Evolutionary conservation across 164 flowering plant species (phyloP).

Genomic region (Kingdonia uniflora): DNA sequence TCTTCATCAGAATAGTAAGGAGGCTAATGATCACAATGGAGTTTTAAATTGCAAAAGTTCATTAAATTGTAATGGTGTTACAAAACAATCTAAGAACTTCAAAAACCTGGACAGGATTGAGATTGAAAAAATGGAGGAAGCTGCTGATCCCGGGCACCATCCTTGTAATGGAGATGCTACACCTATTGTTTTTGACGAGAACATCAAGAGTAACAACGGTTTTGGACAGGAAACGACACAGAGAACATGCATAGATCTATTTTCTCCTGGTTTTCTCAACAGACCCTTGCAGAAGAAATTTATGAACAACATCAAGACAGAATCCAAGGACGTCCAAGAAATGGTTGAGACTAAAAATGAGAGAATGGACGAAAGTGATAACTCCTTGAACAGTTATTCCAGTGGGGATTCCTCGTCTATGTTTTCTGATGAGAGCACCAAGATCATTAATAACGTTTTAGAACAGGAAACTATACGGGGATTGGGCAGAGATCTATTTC

Average conservation of each 20-base stretch:
- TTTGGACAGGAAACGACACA: not conserved
- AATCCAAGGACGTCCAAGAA: no score
- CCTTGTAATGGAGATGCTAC: constrained; percentile 3
- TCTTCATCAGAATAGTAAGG: not conserved
- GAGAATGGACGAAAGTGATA: no score
- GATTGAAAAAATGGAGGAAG: constrained; percentile 1
- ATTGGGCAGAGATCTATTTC: no score
- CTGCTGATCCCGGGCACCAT: not conserved
- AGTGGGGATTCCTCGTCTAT: not conserved
- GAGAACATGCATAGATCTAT: not conserved
- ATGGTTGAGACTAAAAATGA: no score
- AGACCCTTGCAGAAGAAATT: constrained; percentile 4
- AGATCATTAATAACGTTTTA: not conserved
- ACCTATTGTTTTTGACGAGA: not conserved
- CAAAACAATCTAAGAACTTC: not conserved
- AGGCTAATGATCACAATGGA: constrained; percentile 3
- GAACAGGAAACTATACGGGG: not conserved
- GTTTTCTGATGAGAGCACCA: not conserved
- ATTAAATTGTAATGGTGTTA: not conserved
- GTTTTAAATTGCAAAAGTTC: not conserved
- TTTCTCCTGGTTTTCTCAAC: constrained; percentile 4
- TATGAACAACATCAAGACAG: no score
- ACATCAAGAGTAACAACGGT: not conserved
- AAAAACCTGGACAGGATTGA: not conserved
- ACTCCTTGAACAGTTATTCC: no score